Percentiles rank a stretch among this genome's conserved stretches.
phyloP scores from a whole-genome alignment of 1,284 basidiomycete species.

The Microbotryomycetes sp. region DNA sequence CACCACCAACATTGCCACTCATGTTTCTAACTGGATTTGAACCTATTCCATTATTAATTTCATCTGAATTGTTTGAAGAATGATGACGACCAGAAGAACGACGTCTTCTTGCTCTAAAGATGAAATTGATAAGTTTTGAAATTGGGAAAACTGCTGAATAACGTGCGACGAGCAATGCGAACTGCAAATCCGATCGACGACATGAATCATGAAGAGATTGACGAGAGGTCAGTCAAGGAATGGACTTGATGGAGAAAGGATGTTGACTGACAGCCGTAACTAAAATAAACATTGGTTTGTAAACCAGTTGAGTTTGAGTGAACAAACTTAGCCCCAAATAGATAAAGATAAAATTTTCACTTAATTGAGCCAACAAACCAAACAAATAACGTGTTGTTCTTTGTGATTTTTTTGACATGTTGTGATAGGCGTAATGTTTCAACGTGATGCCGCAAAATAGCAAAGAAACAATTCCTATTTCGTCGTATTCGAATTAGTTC shows the following conservation, averaged over 20 bases:
- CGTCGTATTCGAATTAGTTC: neutral
- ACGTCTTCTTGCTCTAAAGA: conserved; percentile 68
- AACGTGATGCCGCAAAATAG: conserved; percentile 98
- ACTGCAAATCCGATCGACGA: too few species aligned
- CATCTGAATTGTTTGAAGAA: neutral
- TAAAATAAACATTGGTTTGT: conserved; percentile 92
- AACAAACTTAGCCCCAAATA: conserved; percentile 95
- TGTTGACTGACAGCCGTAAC: conserved; percentile 58
- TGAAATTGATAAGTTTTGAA: conserved; percentile 87
- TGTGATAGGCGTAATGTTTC: conserved; percentile 99
- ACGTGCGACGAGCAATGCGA: conserved; percentile 87
- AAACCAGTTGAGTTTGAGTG: conserved; percentile 77
- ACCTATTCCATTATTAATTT: too few species aligned
- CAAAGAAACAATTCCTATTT: conserved; percentile 79
- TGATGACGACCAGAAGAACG: conserved; percentile 5
- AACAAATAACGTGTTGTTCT: conserved; percentile 94
- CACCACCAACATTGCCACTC: conserved; percentile 49
- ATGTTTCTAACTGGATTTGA: neutral
- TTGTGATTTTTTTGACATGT: conserved; percentile 93
- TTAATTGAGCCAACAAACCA: conserved; percentile 81
- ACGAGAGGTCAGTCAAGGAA: too few species aligned
- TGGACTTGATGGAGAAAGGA: neutral
- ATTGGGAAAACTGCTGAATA: conserved; percentile 96
- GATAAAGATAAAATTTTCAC: conserved; percentile 99
- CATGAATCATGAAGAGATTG: too few species aligned